Evolutionary conservation across 2,329 filamentous ascomycete species (phyloP).

Genomic region (Calonectria multiphialidica): DNA sequence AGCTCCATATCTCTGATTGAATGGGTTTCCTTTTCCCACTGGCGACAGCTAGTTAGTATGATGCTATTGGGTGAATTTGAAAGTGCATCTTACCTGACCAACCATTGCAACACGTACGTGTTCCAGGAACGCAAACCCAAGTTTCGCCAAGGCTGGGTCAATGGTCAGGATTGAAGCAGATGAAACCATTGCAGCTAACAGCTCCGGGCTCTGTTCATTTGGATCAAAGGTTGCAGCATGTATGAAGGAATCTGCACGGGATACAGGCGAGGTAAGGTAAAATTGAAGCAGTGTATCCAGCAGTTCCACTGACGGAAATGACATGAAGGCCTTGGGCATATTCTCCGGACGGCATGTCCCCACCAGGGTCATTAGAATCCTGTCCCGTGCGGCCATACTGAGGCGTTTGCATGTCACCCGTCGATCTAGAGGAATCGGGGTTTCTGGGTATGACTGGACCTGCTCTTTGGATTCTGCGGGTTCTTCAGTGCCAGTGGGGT

Average conservation of each 20-base stretch:
- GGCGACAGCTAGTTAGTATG: background rate
- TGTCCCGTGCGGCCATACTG: background rate
- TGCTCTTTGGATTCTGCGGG: background rate
- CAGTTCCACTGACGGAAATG: constrained; percentile 6
- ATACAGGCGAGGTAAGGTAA: constrained; percentile 5
- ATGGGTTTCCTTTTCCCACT: constrained; percentile 4
- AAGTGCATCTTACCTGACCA: background rate
- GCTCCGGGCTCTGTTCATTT: background rate
- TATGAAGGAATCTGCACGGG: background rate
- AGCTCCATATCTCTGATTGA: background rate
- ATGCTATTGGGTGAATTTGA: background rate
- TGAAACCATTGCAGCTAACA: constrained; percentile 1
- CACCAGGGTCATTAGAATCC: background rate
- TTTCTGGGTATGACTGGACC: background rate
- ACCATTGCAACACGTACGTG: background rate
- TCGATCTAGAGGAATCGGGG: background rate
- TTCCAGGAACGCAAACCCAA: background rate
- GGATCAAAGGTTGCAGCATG: constrained; percentile 8
- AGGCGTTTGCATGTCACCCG: background rate
- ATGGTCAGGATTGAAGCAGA: constrained; percentile 1
- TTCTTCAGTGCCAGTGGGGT: background rate
- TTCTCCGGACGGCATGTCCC: background rate
- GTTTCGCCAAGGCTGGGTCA: background rate
- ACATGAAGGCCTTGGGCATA: constrained; percentile 1
- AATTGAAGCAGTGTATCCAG: background rate